A percentile compares a stretch with the other conserved stretches of the same genome.
These are phyloP conservation scores for Fusarium continuum DNA, from an alignment of 2,329 filamentous ascomycete species.

Conservation along the genomic window DNA sequence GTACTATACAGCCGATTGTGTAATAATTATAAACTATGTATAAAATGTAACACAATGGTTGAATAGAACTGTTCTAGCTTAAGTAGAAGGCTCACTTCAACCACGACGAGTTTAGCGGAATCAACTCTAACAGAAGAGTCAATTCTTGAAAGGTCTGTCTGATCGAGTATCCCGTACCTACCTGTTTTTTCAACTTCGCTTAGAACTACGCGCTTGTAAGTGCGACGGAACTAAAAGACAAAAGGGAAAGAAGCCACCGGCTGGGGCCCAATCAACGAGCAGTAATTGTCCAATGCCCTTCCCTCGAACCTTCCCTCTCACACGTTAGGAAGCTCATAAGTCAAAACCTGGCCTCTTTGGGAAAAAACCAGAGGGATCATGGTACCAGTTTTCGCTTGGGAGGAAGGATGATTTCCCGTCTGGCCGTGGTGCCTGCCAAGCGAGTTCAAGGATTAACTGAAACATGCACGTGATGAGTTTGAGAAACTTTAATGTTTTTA, in stretches of 20 bases:
- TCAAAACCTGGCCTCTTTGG: constrained; percentile 10
- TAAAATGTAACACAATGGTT: too few relatives aligned
- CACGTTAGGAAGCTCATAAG: neutral
- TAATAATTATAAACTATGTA: too few relatives aligned
- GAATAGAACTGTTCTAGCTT: too few relatives aligned
- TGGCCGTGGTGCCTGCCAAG: constrained; percentile 15
- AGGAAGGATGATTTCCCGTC: constrained; percentile 4
- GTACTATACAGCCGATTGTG: too few relatives aligned
- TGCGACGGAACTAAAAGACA: neutral
- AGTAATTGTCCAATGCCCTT: neutral
- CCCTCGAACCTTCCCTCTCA: neutral
- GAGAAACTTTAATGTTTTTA: neutral
- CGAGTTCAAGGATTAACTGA: neutral
- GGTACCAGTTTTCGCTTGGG: neutral
- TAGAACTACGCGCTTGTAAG: constrained; percentile 7
- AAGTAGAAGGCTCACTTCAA: too few relatives aligned
- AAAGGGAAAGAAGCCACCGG: constrained; percentile 6
- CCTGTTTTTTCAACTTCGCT: constrained; percentile 5
- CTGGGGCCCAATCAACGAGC: constrained; percentile 17
- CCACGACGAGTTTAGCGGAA: too few relatives aligned
- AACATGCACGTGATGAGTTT: constrained; percentile 16
- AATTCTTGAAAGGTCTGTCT: neutral
- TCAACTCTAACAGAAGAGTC: neutral
- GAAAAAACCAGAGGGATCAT: constrained; percentile 1
- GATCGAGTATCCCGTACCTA: neutral